A percentile compares a stretch with the other conserved stretches of the same genome.
Conservation (phyloP, 768 basidiomycete species). For the Lactarius tabidus region DNA sequence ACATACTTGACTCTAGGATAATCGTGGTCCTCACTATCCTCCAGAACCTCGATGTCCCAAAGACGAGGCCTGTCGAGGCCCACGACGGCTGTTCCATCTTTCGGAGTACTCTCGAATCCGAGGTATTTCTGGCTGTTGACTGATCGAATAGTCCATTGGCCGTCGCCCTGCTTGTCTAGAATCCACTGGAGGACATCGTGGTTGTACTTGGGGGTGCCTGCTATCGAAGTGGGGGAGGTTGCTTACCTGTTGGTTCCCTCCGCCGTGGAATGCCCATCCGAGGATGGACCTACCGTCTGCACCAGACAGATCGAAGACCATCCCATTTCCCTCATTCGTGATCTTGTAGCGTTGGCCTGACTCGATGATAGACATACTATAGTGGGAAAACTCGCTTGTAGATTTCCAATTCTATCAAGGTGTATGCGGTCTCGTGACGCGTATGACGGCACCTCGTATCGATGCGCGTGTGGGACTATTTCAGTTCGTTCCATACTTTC, state of each 20-base stretch:
- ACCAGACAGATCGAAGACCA: background rate
- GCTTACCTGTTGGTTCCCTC: background rate
- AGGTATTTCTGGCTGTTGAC: background rate
- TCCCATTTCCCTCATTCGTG: too few relatives aligned
- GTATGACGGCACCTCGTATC: too few relatives aligned
- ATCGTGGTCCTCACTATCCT: background rate
- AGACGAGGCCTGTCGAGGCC: background rate
- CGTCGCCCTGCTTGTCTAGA: background rate
- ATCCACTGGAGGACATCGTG: background rate
- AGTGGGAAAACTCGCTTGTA: too few relatives aligned
- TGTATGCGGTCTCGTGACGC: too few relatives aligned
- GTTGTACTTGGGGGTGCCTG: background rate
- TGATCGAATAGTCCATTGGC: background rate
- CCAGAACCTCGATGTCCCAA: background rate
- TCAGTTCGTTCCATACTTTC: too few relatives aligned
- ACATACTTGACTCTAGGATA: background rate
- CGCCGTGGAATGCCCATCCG: background rate
- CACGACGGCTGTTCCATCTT: background rate
- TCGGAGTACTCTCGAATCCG: background rate
- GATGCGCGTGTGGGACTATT: too few relatives aligned
- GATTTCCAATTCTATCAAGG: too few relatives aligned
- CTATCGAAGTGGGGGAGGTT: background rate
- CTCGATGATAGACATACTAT: too few relatives aligned
- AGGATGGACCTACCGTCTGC: background rate
- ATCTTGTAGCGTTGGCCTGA: too few relatives aligned